These are phyloP conservation scores for Blastomyces silverae DNA, from an alignment of 2,329 filamentous ascomycete genomes.

Conservation along the genomic window DNA sequence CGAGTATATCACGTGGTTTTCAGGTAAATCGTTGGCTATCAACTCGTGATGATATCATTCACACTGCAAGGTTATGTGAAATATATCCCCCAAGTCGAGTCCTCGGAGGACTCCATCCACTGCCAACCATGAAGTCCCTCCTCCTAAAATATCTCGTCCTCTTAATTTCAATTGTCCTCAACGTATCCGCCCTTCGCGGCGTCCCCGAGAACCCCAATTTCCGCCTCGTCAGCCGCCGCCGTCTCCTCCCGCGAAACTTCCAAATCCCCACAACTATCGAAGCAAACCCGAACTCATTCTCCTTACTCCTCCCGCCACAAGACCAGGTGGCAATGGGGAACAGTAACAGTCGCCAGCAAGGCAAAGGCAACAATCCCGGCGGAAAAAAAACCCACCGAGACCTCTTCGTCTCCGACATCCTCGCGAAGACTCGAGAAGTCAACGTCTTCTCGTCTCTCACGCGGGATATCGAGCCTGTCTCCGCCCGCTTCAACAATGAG, in stretches of 20 bases:
- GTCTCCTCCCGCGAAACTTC: constrained; percentile 8
- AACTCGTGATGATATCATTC: constrained; percentile 11
- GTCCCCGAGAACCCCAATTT: neutral
- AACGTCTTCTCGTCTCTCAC: constrained; percentile 78
- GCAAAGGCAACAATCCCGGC: constrained; percentile 10
- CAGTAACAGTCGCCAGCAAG: neutral
- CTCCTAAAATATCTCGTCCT: constrained; percentile 3
- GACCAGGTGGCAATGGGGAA: constrained; percentile 7
- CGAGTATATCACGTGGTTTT: too few species aligned
- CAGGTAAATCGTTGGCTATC: too few species aligned
- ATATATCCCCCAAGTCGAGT: neutral
- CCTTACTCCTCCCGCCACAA: neutral
- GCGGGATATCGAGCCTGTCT: constrained; percentile 37
- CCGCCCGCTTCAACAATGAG: constrained; percentile 38
- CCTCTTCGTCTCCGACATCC: constrained; percentile 62
- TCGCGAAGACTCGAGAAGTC: constrained; percentile 69
- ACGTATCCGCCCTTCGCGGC: neutral
- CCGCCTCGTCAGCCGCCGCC: constrained; percentile 1
- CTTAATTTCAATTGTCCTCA: neutral
- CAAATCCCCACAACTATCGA: neutral
- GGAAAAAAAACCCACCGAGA: neutral
- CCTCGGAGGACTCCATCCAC: neutral
- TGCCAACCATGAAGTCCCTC: constrained; percentile 5
- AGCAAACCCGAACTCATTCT: neutral
- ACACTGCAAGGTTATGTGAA: neutral